Percentiles rank a stretch among this genome's conserved stretches.
Evolutionary conservation across 164 flowering plant genomes (phyloP).

Genomic region (Annona squamosa): DNA sequence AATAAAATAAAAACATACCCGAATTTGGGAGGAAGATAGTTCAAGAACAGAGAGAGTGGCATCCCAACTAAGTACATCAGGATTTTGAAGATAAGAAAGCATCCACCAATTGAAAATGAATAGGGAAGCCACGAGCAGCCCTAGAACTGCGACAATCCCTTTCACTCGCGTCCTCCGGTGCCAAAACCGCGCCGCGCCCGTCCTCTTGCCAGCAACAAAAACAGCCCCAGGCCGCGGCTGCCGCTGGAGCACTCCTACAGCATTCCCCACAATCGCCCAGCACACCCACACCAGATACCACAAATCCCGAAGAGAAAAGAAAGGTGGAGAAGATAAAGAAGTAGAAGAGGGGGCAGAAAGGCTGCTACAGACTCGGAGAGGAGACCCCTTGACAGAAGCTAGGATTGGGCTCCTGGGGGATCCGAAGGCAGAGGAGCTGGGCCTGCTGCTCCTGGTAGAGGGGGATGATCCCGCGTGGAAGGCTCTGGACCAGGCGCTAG

Average conservation of each 20-base stretch:
- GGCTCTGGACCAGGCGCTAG: slow-evolving; percentile 14
- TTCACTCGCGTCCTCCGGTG: slow-evolving; percentile 34
- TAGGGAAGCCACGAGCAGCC: slow-evolving; percentile 36
- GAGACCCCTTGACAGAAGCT: slow-evolving; percentile 2
- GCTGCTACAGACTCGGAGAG: slow-evolving; percentile 5
- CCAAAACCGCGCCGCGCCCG: slow-evolving; percentile 34
- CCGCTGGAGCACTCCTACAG: slow-evolving; percentile 2
- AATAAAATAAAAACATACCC: slow-evolving; percentile 19
- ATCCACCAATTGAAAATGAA: slow-evolving; percentile 67
- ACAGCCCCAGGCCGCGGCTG: neutral
- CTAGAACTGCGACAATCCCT: slow-evolving; percentile 26
- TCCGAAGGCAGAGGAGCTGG: neutral
- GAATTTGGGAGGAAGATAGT: slow-evolving; percentile 25
- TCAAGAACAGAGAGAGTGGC: slow-evolving; percentile 16
- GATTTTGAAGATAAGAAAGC: slow-evolving; percentile 50
- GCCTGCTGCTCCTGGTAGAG: slow-evolving; percentile 32
- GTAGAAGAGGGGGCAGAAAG: slow-evolving; percentile 12
- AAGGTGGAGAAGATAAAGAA: slow-evolving; percentile 4
- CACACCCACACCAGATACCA: neutral
- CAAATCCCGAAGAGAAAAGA: neutral
- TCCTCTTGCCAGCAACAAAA: slow-evolving; percentile 19
- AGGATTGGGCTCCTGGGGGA: slow-evolving; percentile 26
- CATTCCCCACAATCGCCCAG: slow-evolving; percentile 2
- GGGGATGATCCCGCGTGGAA: slow-evolving; percentile 17
- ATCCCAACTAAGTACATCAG: slow-evolving; percentile 11